Evolutionary conservation across 768 basidiomycete genomes (phyloP).

Genomic region (Suillus tomentosus): DNA sequence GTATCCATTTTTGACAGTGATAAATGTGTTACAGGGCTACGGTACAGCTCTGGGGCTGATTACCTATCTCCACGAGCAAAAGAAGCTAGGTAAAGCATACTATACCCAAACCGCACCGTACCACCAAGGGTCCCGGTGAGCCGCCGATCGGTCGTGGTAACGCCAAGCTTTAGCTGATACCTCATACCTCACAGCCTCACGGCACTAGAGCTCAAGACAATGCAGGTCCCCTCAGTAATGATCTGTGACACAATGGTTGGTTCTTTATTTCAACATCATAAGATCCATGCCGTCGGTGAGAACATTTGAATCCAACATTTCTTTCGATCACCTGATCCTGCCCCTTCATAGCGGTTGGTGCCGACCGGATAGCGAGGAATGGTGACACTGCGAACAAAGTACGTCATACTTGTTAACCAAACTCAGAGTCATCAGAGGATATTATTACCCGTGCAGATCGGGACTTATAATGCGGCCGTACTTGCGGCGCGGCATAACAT

Average conservation of each 20-base stretch:
- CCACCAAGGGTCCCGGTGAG: constrained; percentile 84
- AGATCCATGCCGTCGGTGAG: constrained; percentile 81
- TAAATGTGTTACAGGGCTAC: constrained; percentile 64
- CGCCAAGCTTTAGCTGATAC: neutral
- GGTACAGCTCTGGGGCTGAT: constrained; percentile 95
- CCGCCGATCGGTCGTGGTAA: neutral
- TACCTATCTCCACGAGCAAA: constrained; percentile 81
- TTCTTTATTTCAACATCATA: constrained; percentile 85
- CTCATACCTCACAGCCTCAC: constrained; percentile 60
- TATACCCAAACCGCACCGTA: constrained; percentile 95
- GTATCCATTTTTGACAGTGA: constrained; percentile 4
- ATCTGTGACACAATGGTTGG: constrained; percentile 98
- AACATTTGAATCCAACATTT: neutral
- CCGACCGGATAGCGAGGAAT: constrained; percentile 87
- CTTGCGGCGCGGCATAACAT: constrained; percentile 85
- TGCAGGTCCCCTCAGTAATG: constrained; percentile 87
- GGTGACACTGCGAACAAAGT: constrained; percentile 98
- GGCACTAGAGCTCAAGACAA: constrained; percentile 82
- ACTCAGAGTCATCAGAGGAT: neutral
- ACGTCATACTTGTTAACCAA: constrained; percentile 14
- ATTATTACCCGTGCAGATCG: constrained; percentile 49
- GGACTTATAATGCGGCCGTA: constrained; percentile 96
- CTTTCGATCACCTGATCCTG: neutral
- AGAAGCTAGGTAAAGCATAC: constrained; percentile 78
- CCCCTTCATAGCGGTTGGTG: constrained; percentile 65